Evolutionary conservation across 768 basidiomycete species (phyloP), one percentile per base, ranked within the genome.

Genomic region (Lactarius sanguifluus): DNA sequence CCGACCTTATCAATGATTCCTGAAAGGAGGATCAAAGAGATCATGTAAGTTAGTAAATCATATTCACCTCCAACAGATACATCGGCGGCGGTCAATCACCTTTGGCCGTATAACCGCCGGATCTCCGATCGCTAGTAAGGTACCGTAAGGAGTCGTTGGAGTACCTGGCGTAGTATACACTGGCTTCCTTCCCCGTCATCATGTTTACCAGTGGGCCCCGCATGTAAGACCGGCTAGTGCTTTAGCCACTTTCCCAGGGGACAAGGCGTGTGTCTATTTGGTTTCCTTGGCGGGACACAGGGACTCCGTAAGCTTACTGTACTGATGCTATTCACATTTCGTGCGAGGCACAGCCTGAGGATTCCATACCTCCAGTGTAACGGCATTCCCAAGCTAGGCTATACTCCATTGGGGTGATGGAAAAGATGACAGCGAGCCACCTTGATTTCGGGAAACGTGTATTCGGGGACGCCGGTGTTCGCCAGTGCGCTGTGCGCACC

Each of bases 31-130:
- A 56, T 30, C 30, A 56, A 56, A 56, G 32, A 50, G 45, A 52
- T 52, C 25, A 52, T 52, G 25, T 52, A 52, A 52, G 50, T 25
- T 23, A 52, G 50, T 52, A 52, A 52, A 52, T 52, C 50, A 25
- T 52, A 52, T 52, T 52, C 25, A 16, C 23, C 6, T 13, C 23
- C 25, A 13, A 13, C 20, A n/a, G 28, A 62, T 55, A 28, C 23
- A 61, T 52, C 47, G n/a, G 60, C 61, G 61, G 54, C 61, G 30
- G 50, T 56, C 54, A 62, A 43, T 62, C 61, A 30, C 34, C 16
- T 40, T 32, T 41, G 54, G 52, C 61, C 61, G 12, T 16, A 40
- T 41, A 55, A 43, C 52, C 30, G 38, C 61, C 54, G 30, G 50
- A 41, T 56, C 52, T 62, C 61, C 54, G 50, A 54, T 62, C 28